Base-by-base conservation (phyloP, 352 stramenopile species). In the Globisporangium middletonii region DNA sequence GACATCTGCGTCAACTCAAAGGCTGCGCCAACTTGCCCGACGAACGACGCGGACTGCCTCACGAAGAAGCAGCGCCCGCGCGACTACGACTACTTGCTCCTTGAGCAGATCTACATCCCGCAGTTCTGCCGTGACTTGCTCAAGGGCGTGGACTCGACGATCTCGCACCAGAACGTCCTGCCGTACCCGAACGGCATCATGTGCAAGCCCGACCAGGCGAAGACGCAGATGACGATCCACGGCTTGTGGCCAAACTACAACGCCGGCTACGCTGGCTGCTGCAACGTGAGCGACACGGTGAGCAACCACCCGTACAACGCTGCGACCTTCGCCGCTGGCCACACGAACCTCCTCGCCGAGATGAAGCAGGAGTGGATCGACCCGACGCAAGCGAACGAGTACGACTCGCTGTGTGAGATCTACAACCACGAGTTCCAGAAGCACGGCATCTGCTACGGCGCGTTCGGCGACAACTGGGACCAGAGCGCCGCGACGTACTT, bases 361-460 rank as follows among this genome's bases (percentile, higher is more conserved):
- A 90, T 92, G 83, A 71, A 64, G 12, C 43, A 59, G 11, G 72
- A 80, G 63, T 92, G 83, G 83, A 58, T 89, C 35, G 83, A 92
- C 50, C 68, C 83, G 28, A 82, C 83, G 16, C 64, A 82, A 44
- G 26, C 60, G 15, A 78, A 65, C 38, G 68, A 72, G n/a, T 79
- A 84, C 64, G 72, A 90, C 65, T 67, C 77, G 62, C 68, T 92
- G 3, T 92, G 83, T 51, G 78, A 90, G 54, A 72, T 89, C 41
- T 94, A 92, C 78, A 88, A 94, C 69, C 81, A 94, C 67, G 81
- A 92, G 70, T 92, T 94, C 69, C 83, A 94, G 68, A 94, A 94
- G 68, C 83, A 94, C 61, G 81, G 83, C 28, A 63, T 91, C 42
- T 94, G 83, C 76, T 94, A 86, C 64, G 89, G 69, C 77, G 79